phyloP scores from a whole-genome alignment of 495 filamentous ascomycete species.

The Hapsidospora chrysogenum region DNA sequence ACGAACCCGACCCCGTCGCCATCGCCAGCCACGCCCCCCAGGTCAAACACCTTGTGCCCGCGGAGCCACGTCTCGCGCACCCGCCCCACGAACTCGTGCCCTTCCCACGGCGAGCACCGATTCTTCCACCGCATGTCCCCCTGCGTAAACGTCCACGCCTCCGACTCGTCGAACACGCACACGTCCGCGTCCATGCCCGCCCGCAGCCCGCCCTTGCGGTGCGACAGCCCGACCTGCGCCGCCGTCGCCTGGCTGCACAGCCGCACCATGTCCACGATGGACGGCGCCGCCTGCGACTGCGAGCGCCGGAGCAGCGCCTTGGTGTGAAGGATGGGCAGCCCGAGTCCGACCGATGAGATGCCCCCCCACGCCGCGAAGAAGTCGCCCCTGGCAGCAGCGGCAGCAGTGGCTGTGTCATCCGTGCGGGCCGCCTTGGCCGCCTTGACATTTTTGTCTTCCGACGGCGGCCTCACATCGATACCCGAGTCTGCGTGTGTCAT shows the following conservation, averaged over 20 bases:
- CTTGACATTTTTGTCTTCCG: slow-evolving; percentile 5
- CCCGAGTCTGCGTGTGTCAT: slow-evolving; percentile 29
- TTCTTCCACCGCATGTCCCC: slow-evolving; percentile 83
- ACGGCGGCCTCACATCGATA: slow-evolving; percentile 18
- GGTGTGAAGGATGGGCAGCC: slow-evolving; percentile 82
- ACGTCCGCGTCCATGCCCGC: slow-evolving; percentile 86
- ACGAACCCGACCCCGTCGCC: slow-evolving; percentile 23
- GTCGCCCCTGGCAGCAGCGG: slow-evolving; percentile 36
- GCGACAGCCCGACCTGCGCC: slow-evolving; percentile 73
- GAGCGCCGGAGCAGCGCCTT: slow-evolving; percentile 37
- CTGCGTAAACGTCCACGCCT: slow-evolving; percentile 50
- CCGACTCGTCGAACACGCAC: slow-evolving; percentile 77
- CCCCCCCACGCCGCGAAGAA: slow-evolving; percentile 96
- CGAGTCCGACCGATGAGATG: slow-evolving; percentile 84
- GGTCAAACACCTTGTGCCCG: slow-evolving; percentile 55
- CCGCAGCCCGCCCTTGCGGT: slow-evolving; percentile 64
- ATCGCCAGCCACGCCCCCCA: slow-evolving; percentile 11
- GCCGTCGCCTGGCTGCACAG: slow-evolving; percentile 83
- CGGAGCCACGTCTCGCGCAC: slow-evolving; percentile 85
- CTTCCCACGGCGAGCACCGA: slow-evolving; percentile 87
- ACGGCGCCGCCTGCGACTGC: slow-evolving; percentile 24
- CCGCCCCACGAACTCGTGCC: slow-evolving; percentile 57
- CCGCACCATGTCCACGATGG: slow-evolving; percentile 58
- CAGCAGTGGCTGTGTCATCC: not conserved
- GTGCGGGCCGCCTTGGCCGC: slow-evolving; percentile 1